Base-by-base conservation (phyloP, 176 grass and related monocot genomes). In the maize (Zea mays) region DNA sequence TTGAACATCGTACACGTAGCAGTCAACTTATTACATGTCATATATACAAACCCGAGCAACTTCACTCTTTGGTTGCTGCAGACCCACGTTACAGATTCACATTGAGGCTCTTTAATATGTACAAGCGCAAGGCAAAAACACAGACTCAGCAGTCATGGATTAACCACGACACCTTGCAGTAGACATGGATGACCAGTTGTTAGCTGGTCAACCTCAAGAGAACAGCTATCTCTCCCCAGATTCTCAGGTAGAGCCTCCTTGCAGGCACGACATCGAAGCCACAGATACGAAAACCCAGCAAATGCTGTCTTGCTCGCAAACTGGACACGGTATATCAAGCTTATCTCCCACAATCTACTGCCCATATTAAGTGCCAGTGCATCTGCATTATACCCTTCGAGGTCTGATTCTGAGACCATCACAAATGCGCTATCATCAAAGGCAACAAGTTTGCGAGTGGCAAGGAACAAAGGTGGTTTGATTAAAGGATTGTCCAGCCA, bases 361-460 rank as follows among this genome's bases (percentile, higher is more conserved):
- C 85, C 87, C 67, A 85, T 20, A 11, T 76, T 83, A 49, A 72
- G 49, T 19, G 74, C 60, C 74, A 85, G 52, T 2, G 61, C 7
- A 62, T 87, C 74, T 1, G 48, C 70, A 43, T 79, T 75, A 54
- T 98, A 98, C 66, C 90, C 96, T 59, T 98, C 87, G 0, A 95
- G 73, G 75, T 98, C 96, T 56, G 96, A 89, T 84, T 88, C 65
- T 46, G 92, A 92, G 62, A 97, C 85, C 77, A 98, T 77, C 42
- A 88, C 87, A 8, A 89, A 99, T 48, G 96, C 81, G 74, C 70
- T 84, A 27, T 99, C 92, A 36, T 99, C 87, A 8, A 99, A 88
- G 59, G 85, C 79, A 39, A 90, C 70, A 10, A 95, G 67, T 6
- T 86, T 92, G 35, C 52, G 75, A 51, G 83, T 50, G 2, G 84